Percentiles rank a stretch among this genome's conserved stretches.
These are phyloP conservation scores for Boletus speciosus DNA, from an alignment of 768 basidiomycete species.

Conservation along the genomic window DNA sequence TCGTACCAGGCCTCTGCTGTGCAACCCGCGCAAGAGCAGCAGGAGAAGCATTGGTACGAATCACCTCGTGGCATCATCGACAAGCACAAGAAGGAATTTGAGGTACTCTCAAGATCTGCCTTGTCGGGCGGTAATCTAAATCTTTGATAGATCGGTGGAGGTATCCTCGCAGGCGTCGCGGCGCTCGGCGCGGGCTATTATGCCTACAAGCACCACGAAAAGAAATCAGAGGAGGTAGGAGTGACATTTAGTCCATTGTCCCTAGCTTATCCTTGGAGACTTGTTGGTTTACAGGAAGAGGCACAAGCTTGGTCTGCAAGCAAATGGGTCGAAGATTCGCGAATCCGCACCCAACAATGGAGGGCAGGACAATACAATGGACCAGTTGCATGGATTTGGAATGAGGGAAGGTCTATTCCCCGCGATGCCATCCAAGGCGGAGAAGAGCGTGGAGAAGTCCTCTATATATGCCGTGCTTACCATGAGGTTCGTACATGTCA, in stretches of 20 bases:
- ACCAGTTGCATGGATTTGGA: slow-evolving; percentile 62
- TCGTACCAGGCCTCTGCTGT: slow-evolving; percentile 13
- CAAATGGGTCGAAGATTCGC: slow-evolving; percentile 58
- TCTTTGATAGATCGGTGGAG: slow-evolving; percentile 56
- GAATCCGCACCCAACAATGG: slow-evolving; percentile 50
- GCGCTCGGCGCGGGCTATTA: slow-evolving; percentile 47
- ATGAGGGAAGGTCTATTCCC: slow-evolving; percentile 58
- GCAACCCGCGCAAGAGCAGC: slow-evolving; percentile 39
- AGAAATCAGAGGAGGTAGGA: slow-evolving; percentile 54
- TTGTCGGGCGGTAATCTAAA: slow-evolving; percentile 1
- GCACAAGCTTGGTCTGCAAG: slow-evolving; percentile 46
- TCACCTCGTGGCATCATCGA: slow-evolving; percentile 34
- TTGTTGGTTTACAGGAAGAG: slow-evolving; percentile 39
- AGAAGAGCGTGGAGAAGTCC: slow-evolving; percentile 44
- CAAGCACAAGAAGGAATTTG: slow-evolving; percentile 54
- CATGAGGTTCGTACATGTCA: slow-evolving; percentile 42
- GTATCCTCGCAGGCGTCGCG: slow-evolving; percentile 53
- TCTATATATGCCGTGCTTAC: slow-evolving; percentile 62
- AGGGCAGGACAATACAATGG: slow-evolving; percentile 38
- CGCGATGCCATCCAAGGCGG: slow-evolving; percentile 54
- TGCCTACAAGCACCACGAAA: slow-evolving; percentile 54
- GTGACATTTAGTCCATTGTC: not conserved
- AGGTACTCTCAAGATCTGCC: slow-evolving; percentile 34
- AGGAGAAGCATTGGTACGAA: slow-evolving; percentile 54
- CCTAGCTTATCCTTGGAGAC: not conserved